phyloP scores from a whole-genome alignment of 495 filamentous ascomycete genomes.

The Oidiodendron maius region DNA sequence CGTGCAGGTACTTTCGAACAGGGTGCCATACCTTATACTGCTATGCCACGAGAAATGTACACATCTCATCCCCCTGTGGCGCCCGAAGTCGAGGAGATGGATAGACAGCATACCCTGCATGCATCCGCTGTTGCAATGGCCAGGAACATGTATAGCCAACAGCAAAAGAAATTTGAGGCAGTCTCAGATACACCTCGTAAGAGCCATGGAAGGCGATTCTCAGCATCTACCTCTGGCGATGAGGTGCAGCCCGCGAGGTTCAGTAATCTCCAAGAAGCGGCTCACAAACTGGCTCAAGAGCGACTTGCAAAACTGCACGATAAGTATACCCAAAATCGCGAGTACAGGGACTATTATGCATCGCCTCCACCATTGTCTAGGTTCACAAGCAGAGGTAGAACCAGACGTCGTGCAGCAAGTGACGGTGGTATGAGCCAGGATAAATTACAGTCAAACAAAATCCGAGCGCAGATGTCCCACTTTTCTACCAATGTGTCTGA shows the following conservation, averaged over 20 bases:
- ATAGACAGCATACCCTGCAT: conserved; percentile 60
- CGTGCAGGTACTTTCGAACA: conserved; percentile 8
- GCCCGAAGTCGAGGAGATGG: conserved; percentile 67
- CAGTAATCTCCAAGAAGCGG: conserved; percentile 66
- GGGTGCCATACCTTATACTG: conserved; percentile 33
- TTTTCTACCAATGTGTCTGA: conserved; percentile 61
- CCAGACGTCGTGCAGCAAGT: conserved; percentile 60
- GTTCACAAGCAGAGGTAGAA: conserved; percentile 44
- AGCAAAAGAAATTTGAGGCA: conserved; percentile 51
- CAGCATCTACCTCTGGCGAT: conserved; percentile 13
- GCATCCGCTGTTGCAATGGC: conserved; percentile 86
- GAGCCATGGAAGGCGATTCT: conserved; percentile 32
- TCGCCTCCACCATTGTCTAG: conserved; percentile 35
- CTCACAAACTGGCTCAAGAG: conserved; percentile 76
- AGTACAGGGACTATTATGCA: conserved; percentile 71
- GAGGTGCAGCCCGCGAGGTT: conserved; percentile 19
- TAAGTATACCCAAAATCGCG: conserved; percentile 49
- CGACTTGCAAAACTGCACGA: conserved; percentile 74
- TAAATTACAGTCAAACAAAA: conserved; percentile 59
- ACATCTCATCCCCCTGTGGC: conserved; percentile 69
- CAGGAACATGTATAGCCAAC: conserved; percentile 69
- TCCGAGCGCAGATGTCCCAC: conserved; percentile 73
- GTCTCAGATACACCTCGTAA: conserved; percentile 29
- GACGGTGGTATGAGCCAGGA: conserved; percentile 63
- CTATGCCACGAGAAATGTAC: conserved; percentile 58